Evolutionary conservation across 345 rosid genomes (phyloP).

Genomic region (Salix arbutifolia): DNA sequence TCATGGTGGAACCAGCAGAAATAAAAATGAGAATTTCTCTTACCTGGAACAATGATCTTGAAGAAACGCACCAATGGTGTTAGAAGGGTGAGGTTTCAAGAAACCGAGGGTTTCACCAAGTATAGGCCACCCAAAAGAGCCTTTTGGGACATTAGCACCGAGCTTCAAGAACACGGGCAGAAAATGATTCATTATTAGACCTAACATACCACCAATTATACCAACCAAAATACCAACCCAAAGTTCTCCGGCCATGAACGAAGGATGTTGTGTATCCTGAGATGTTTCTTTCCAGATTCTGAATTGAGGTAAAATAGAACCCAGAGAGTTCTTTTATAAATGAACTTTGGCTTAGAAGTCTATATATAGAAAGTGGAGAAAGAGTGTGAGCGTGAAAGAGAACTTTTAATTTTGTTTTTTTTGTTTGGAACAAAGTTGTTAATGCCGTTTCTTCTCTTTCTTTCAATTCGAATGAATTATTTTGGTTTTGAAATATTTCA

Average conservation of each 20-base stretch:
- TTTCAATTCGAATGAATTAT: no score
- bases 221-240: conserved; percentile 29
- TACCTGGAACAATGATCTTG: conserved; percentile 46
- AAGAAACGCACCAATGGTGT: conserved; percentile 43
- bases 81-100: conserved; percentile 49
- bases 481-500: no score
- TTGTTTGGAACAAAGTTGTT: no score
- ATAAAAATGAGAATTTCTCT: background rate
- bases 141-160: conserved; percentile 30
- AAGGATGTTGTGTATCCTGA: background rate
- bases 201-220: conserved; percentile 13
- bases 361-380: no score
- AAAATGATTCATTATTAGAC: conserved; percentile 33
- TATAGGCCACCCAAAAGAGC: conserved; percentile 57
- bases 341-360: no score
- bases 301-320: no score
- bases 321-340: no score
- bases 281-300: background rate
- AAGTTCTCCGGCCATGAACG: conserved; percentile 27
- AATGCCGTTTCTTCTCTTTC: no score
- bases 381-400: no score
- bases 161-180: conserved; percentile 29
- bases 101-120: conserved; percentile 55
- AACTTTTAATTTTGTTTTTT: no score
- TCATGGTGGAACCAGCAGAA: background rate